A percentile compares a stretch with the other conserved stretches of the same genome.
phyloP scores from a whole-genome alignment of 495 filamentous ascomycete species.

The Rusavskia elegans region DNA sequence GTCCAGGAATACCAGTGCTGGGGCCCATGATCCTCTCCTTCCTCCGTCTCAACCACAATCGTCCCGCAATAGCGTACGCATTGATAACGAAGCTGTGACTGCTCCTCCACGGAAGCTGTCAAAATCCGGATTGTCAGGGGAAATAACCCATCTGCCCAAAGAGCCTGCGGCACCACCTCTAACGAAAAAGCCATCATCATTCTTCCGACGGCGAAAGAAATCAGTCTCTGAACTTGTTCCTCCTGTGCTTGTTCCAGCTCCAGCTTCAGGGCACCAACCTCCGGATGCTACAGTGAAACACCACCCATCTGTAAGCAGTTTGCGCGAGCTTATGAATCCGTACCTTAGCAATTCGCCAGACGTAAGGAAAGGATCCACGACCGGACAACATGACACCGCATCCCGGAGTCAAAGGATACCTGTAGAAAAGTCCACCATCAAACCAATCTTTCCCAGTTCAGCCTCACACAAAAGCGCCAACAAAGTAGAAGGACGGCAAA shows the following conservation, averaged over 20 bases:
- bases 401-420: constrained; percentile 12
- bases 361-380: background rate
- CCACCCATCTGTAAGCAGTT: constrained; percentile 50
- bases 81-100: constrained; percentile 1
- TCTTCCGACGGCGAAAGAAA: constrained; percentile 88
- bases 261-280: constrained; percentile 1
- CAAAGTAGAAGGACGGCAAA: background rate
- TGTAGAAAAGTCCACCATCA: background rate
- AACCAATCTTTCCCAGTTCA: background rate
- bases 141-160: constrained; percentile 23
- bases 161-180: constrained; percentile 38
- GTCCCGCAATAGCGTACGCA: background rate
- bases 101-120: constrained; percentile 3
- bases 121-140: constrained; percentile 5
- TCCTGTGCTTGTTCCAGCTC: constrained; percentile 23
- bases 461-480: background rate
- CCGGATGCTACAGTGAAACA: background rate
- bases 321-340: constrained; percentile 81
- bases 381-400: constrained; percentile 6
- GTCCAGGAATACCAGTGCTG: constrained; percentile 24
- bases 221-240: constrained; percentile 45
- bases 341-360: constrained; percentile 33
- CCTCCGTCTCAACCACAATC: constrained; percentile 1
- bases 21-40: background rate
- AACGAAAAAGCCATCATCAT: constrained; percentile 79